Conservation (phyloP, 768 basidiomycete species). For the Amyloporia xantha region DNA sequence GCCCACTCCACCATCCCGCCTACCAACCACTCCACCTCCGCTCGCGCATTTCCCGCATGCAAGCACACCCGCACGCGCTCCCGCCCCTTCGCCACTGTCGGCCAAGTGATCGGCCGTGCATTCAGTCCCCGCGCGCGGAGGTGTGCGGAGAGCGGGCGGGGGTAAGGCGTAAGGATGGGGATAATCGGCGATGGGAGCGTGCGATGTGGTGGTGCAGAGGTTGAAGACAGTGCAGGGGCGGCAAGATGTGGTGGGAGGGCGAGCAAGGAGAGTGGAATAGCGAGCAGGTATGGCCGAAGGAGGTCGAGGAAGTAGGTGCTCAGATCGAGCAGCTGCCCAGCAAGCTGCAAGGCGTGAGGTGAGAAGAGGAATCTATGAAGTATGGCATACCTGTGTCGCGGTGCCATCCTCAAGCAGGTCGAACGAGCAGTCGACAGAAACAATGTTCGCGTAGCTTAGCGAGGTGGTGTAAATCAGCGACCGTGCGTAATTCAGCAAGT, state of each 20-base stretch:
- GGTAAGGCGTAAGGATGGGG: conserved; percentile 71
- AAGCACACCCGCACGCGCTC: conserved; percentile 87
- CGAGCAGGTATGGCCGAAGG: conserved; percentile 26
- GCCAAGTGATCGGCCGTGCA: conserved; percentile 75
- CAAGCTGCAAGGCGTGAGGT: conserved; percentile 18
- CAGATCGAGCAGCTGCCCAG: conserved; percentile 36
- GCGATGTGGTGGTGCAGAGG: conserved; percentile 20
- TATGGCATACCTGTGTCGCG: conserved; percentile 42
- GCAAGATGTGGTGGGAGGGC: conserved; percentile 28
- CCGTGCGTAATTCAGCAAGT: conserved; percentile 88
- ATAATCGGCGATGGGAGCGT: conserved; percentile 67
- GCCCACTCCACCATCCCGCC: conserved; percentile 22
- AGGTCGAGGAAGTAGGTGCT: conserved; percentile 32
- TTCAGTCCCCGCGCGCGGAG: conserved; percentile 50
- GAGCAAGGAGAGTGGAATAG: conserved; percentile 19
- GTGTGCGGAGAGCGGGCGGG: conserved; percentile 68
- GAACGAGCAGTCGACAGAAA: conserved; percentile 72
- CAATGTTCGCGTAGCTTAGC: conserved; percentile 66
- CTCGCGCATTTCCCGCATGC: conserved; percentile 64
- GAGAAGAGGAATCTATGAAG: conserved; percentile 22
- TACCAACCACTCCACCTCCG: conserved; percentile 53
- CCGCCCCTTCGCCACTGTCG: conserved; percentile 83
- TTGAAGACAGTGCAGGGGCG: conserved; percentile 18
- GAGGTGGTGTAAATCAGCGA: conserved; percentile 90
- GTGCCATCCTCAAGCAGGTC: conserved; percentile 69